Percentiles rank a stretch among this genome's conserved stretches.
phyloP scores from a whole-genome alignment of 2,329 filamentous ascomycete species.

The Macrophomina phaseolina region DNA sequence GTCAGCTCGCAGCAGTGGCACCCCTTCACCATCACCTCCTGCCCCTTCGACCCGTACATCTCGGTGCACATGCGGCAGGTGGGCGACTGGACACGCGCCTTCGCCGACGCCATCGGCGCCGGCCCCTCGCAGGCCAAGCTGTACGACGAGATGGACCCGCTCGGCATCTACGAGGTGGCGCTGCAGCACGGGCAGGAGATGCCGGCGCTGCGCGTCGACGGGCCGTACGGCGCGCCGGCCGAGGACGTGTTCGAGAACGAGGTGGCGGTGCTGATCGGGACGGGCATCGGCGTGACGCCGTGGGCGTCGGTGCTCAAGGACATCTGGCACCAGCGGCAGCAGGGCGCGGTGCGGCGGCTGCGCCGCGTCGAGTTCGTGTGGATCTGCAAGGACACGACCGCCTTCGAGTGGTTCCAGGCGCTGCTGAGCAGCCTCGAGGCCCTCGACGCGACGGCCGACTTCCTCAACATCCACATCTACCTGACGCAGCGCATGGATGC shows the following conservation, averaged over 20 bases:
- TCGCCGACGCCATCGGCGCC: conserved; percentile 92
- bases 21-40: conserved; percentile 96
- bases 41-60: conserved; percentile 92
- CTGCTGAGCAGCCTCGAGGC: conserved; percentile 90
- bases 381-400: conserved; percentile 94
- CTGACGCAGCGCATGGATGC: conserved; percentile 91
- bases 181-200: conserved; percentile 91
- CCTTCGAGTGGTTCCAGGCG: conserved; percentile 99
- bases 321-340: conserved; percentile 94
- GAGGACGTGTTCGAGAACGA: conserved; percentile 97
- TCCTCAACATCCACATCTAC: conserved; percentile 97
- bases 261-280: conserved; percentile 83
- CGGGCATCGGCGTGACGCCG: conserved; percentile 84
- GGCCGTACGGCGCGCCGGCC: conserved; percentile 93
- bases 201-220: conserved; percentile 88
- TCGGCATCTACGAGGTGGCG: conserved; percentile 97
- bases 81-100: conserved; percentile 90
- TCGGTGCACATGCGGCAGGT: conserved; percentile 95
- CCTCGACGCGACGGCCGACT: conserved; percentile 66
- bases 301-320: conserved; percentile 93
- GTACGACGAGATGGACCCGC: conserved; percentile 87
- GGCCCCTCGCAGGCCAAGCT: conserved; percentile 85
- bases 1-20: conserved; percentile 95
- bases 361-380: conserved; percentile 98
- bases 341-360: conserved; percentile 87